Evolutionary conservation across 495 filamentous ascomycete species (phyloP).

Genomic region (Sordaria brevicollis): DNA sequence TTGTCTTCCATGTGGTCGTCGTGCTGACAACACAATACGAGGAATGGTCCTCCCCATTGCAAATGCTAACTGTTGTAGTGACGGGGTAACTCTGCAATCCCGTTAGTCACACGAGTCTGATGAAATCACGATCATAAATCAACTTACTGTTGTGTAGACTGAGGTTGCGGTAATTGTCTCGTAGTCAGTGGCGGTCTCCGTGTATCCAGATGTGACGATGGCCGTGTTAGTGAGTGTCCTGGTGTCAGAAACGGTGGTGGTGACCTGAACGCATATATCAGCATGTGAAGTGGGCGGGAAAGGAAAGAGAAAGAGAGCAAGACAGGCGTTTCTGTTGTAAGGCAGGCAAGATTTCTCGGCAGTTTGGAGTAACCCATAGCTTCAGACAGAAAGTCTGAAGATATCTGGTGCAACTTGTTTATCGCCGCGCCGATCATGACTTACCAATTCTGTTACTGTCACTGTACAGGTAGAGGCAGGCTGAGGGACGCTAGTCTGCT

Average conservation of each 20-base stretch:
- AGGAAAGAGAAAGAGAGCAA: not conserved
- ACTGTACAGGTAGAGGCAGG: not conserved
- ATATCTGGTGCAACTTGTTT: not conserved
- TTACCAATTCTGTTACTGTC: conserved; percentile 4
- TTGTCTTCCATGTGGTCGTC: conserved; percentile 15
- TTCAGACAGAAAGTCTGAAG: not conserved
- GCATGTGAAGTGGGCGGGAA: not conserved
- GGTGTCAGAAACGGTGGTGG: not conserved
- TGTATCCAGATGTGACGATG: conserved; percentile 1
- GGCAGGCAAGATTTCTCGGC: not conserved
- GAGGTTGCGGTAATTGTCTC: conserved; percentile 10
- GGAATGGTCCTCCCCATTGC: conserved; percentile 6
- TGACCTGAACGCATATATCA: not conserved
- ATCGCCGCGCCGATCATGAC: not conserved
- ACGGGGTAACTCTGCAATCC: conserved; percentile 9
- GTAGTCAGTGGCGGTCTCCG: conserved; percentile 12
- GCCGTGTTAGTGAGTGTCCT: conserved; percentile 3
- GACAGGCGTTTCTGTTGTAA: not conserved
- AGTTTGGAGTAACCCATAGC: not conserved
- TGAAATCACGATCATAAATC: not conserved
- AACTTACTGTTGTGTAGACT: conserved; percentile 12
- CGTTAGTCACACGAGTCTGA: conserved; percentile 1
- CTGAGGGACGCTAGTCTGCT: not conserved
- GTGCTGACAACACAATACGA: conserved; percentile 11
- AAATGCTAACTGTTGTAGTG: conserved; percentile 11